Evolutionary conservation across 148 eudicot species (phyloP).

Genomic region (Fagopyrum esculentum): DNA sequence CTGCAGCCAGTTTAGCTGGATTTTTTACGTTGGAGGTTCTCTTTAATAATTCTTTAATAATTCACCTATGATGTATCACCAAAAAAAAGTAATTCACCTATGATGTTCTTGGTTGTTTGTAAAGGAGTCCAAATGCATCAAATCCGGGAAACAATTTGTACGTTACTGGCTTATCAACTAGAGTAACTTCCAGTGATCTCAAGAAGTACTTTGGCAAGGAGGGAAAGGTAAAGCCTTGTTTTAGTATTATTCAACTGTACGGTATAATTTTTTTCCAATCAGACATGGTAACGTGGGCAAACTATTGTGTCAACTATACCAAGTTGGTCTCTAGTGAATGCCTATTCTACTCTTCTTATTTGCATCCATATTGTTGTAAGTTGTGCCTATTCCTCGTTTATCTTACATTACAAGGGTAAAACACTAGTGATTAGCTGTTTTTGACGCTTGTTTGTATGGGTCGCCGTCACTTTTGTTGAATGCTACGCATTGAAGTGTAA

Average conservation of each 20-base stretch:
- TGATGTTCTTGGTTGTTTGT: conserved; percentile 15
- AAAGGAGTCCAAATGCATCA: conserved; percentile 44
- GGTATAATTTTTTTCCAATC: background rate
- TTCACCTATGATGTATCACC: background rate
- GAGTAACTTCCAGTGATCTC: conserved; percentile 53
- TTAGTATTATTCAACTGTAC: background rate
- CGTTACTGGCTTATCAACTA: conserved; percentile 65
- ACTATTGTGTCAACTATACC: background rate
- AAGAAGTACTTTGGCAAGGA: conserved; percentile 52
- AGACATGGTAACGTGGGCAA: background rate
- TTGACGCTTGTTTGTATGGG: too few species aligned
- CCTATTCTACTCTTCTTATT: background rate
- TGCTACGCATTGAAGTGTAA: background rate
- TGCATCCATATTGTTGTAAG: background rate
- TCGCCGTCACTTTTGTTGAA: background rate
- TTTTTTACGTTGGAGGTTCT: background rate
- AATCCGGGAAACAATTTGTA: conserved; percentile 70
- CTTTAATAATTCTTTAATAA: background rate
- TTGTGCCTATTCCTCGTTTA: background rate
- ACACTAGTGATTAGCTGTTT: background rate
- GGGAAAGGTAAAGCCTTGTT: conserved; percentile 47
- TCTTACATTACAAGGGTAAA: background rate
- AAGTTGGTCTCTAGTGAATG: background rate
- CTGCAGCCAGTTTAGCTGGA: background rate
- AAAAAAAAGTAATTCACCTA: too few species aligned